Percentiles rank a stretch among this genome's conserved stretches.
phyloP scores from a whole-genome alignment of 2,329 filamentous ascomycete genomes.

The Fusarium chlamydosporum region DNA sequence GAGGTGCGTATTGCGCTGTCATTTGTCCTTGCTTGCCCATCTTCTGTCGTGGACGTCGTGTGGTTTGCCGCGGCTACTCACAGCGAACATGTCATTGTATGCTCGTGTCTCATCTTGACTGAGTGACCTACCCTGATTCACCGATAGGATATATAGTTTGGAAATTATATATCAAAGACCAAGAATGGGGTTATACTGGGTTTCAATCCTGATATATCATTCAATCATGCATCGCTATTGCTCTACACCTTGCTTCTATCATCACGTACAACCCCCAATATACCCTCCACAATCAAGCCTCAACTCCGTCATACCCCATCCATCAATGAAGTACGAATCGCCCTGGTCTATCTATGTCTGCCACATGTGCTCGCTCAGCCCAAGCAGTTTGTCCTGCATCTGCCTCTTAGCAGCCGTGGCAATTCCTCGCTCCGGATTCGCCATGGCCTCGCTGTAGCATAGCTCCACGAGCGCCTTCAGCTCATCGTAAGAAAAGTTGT shows the following conservation, averaged over 20 bases:
- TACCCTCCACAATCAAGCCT: constrained; percentile 21
- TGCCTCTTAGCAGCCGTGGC: constrained; percentile 75
- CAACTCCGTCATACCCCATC: constrained; percentile 32
- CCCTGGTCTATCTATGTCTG: constrained; percentile 57
- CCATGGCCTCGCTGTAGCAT: constrained; percentile 76
- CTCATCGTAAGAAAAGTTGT: constrained; percentile 75
- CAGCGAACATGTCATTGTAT: constrained; percentile 11
- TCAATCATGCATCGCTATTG: constrained; percentile 23
- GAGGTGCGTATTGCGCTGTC: neutral
- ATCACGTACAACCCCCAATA: constrained; percentile 4
- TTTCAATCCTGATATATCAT: constrained; percentile 9
- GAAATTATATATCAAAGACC: neutral
- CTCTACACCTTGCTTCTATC: constrained; percentile 11
- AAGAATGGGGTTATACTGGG: neutral
- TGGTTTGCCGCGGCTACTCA: constrained; percentile 14
- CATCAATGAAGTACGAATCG: constrained; percentile 3
- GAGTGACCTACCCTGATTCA: neutral
- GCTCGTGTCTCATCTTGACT: neutral
- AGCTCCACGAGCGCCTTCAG: constrained; percentile 75
- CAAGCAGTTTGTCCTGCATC: constrained; percentile 78
- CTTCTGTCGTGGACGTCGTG: constrained; percentile 10
- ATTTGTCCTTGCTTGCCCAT: constrained; percentile 12
- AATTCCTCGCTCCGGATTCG: constrained; percentile 76
- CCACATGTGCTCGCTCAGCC: constrained; percentile 81
- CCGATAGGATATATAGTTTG: neutral